Conservation (phyloP, 2,329 filamentous ascomycete genomes). For the Hysterium pulicare region DNA sequence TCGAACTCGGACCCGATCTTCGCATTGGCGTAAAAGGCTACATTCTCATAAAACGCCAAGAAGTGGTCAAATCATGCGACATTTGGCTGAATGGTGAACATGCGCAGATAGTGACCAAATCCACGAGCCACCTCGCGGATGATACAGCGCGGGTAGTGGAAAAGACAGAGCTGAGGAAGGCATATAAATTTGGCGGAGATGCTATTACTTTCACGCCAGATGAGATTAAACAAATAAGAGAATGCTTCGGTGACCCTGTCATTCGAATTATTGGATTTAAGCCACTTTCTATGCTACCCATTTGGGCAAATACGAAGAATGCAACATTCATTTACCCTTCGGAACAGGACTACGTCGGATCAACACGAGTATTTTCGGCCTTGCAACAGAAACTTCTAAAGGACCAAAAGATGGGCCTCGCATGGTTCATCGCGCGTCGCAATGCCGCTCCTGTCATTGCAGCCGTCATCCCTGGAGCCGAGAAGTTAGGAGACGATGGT, state of each 20-base stretch:
- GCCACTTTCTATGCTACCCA: constrained; percentile 66
- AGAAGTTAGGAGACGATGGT: constrained; percentile 59
- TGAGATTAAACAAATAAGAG: constrained; percentile 71
- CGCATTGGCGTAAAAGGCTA: constrained; percentile 92
- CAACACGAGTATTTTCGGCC: constrained; percentile 87
- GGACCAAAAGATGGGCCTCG: constrained; percentile 76
- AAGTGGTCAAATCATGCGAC: constrained; percentile 76
- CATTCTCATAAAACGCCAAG: constrained; percentile 80
- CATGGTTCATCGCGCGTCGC: constrained; percentile 81
- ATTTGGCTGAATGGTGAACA: constrained; percentile 86
- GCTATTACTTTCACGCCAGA: constrained; percentile 82
- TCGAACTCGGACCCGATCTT: constrained; percentile 82
- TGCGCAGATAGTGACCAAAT: constrained; percentile 71
- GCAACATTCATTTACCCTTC: constrained; percentile 92
- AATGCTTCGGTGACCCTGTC: constrained; percentile 72
- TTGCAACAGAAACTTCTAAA: constrained; percentile 82
- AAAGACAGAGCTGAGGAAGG: constrained; percentile 79
- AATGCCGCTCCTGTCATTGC: constrained; percentile 78
- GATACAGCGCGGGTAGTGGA: constrained; percentile 75
- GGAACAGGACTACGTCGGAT: constrained; percentile 85
- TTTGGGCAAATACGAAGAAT: constrained; percentile 83
- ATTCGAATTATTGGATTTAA: constrained; percentile 96
- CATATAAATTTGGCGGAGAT: constrained; percentile 93
- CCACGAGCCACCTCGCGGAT: constrained; percentile 72
- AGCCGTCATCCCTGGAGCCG: constrained; percentile 74